phyloP scores from a whole-genome alignment of 768 basidiomycete genomes.

The Collybia nuda region DNA sequence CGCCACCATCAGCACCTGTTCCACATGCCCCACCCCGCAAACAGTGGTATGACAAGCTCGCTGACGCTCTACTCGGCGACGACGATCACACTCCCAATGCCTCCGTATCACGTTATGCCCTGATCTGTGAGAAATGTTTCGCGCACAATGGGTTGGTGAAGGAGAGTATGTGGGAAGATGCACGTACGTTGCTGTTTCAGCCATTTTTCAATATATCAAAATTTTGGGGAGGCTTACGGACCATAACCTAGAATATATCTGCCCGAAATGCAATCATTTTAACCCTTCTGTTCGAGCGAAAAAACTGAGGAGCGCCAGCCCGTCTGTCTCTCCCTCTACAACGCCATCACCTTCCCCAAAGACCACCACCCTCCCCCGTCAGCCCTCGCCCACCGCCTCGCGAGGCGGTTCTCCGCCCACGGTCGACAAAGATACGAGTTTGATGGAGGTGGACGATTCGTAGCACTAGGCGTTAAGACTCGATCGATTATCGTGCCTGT shows the following conservation, averaged over 20 bases:
- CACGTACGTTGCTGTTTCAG: conserved; percentile 63
- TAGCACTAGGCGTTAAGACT: conserved; percentile 3
- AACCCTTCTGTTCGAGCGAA: conserved; percentile 53
- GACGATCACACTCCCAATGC: conserved; percentile 50
- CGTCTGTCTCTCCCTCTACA: conserved; percentile 14
- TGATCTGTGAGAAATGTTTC: conserved; percentile 88
- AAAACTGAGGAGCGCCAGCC: conserved; percentile 18
- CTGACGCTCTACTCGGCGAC: conserved; percentile 84
- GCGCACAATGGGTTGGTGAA: conserved; percentile 87
- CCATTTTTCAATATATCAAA: not conserved
- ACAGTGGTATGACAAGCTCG: conserved; percentile 85
- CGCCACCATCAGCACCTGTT: conserved; percentile 16
- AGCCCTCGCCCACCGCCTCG: not conserved
- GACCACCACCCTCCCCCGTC: conserved; percentile 3
- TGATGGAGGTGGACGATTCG: conserved; percentile 32
- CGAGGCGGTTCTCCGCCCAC: conserved; percentile 9
- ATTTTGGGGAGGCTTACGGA: not conserved
- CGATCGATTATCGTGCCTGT: not conserved
- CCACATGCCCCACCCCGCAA: conserved; percentile 55
- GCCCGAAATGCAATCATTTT: conserved; percentile 85
- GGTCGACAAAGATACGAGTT: conserved; percentile 20
- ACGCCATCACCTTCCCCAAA: conserved; percentile 8
- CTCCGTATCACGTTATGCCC: conserved; percentile 64
- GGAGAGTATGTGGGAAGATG: conserved; percentile 77
- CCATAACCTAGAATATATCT: conserved; percentile 66